Percentiles rank a stretch among this genome's conserved stretches.
These are phyloP conservation scores for Salvia sclarea DNA, from an alignment of 305 asterid genomes.

Conservation along the genomic window DNA sequence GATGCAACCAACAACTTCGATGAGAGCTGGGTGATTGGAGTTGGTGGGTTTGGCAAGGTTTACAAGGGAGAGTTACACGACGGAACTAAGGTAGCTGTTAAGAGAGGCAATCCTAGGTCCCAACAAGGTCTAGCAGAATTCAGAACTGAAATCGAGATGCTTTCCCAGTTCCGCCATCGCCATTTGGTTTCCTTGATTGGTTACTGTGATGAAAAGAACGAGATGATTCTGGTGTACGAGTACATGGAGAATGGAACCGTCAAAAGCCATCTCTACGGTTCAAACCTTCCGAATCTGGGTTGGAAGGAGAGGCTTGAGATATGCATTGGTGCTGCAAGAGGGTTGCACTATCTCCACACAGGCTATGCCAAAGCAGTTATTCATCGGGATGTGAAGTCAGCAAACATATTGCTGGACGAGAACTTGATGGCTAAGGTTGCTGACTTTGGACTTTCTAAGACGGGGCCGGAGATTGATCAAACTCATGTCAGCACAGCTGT, in stretches of 20 bases:
- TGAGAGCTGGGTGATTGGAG: conserved; percentile 58
- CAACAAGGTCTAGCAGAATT: conserved; percentile 71
- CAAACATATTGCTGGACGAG: conserved; percentile 72
- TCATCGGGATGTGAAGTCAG: conserved; percentile 71
- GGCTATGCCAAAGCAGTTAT: conserved; percentile 64
- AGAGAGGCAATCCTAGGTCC: conserved; percentile 62
- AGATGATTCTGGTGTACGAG: conserved; percentile 69
- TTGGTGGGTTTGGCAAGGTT: conserved; percentile 72
- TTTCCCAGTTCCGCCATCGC: conserved; percentile 69
- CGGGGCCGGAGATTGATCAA: conserved; percentile 65
- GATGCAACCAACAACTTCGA: conserved; percentile 69
- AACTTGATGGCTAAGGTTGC: conserved; percentile 68
- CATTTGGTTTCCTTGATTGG: conserved; percentile 71
- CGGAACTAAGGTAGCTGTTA: conserved; percentile 59
- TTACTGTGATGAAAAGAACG: conserved; percentile 58
- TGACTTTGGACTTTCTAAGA: conserved; percentile 70
- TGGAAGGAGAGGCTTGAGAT: conserved; percentile 73
- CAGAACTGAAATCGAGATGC: conserved; percentile 77
- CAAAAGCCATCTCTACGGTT: conserved; percentile 59
- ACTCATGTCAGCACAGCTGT: conserved; percentile 78
- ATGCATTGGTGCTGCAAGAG: conserved; percentile 70
- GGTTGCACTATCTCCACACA: conserved; percentile 69
- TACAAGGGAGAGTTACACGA: conserved; percentile 53
- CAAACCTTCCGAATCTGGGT: conserved; percentile 48
- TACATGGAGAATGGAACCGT: conserved; percentile 74